Conservation (phyloP, 179 eudicot genomes). For the Silene coronaria region DNA sequence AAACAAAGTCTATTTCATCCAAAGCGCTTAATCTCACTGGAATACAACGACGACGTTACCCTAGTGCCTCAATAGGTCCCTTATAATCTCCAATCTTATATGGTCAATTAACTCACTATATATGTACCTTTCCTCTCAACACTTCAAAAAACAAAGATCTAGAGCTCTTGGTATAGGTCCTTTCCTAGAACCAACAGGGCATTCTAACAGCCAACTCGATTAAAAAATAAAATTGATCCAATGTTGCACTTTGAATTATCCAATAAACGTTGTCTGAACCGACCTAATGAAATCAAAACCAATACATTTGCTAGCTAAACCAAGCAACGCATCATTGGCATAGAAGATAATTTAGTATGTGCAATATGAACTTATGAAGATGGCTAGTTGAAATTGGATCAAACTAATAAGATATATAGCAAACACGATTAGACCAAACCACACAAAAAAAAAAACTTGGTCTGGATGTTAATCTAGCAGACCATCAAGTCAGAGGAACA, state of each 20-base stretch:
- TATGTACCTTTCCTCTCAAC: too few relatives aligned
- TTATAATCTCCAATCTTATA: too few relatives aligned
- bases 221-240: background rate
- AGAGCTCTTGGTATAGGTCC: too few relatives aligned
- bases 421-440: constrained; percentile 1
- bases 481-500: background rate
- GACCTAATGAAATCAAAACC: background rate
- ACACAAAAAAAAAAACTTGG: background rate
- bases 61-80: too few relatives aligned
- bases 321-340: background rate
- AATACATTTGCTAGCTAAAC: background rate
- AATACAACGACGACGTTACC: too few relatives aligned
- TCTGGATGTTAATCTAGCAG: background rate
- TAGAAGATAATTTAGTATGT: background rate
- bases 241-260: background rate
- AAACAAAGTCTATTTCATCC: too few relatives aligned
- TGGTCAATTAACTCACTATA: too few relatives aligned
- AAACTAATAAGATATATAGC: background rate
- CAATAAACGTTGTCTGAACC: background rate
- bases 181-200: too few relatives aligned
- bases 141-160: background rate
- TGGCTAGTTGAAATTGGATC: background rate
- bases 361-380: background rate
- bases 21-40: too few relatives aligned
- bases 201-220: too few relatives aligned